phyloP scores from a whole-genome alignment of 202 grass and related monocot genomes.

The Setaria italica region DNA sequence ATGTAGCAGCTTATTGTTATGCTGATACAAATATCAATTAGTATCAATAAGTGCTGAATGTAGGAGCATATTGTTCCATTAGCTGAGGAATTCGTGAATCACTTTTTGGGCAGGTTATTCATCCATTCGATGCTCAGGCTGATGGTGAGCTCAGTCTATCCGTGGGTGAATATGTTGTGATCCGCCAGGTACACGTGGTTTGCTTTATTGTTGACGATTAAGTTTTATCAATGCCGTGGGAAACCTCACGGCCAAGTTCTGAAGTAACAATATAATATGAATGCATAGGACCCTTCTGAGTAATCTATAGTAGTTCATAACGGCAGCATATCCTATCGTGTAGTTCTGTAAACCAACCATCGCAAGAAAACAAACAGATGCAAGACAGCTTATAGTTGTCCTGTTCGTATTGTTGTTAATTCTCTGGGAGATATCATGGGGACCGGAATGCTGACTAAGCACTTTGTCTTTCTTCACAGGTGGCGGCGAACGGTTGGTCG shows the following conservation, averaged over 20 bases:
- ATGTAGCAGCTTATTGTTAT: not conserved
- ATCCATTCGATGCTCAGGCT: conserved; percentile 87
- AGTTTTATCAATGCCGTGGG: not conserved
- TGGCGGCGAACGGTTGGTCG: conserved; percentile 82
- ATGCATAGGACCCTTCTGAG: conserved; percentile 24
- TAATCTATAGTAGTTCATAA: conserved; percentile 15
- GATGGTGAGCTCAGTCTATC: conserved; percentile 89
- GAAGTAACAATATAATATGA: conserved; percentile 20
- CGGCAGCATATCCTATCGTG: not conserved
- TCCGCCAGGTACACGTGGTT: conserved; percentile 76
- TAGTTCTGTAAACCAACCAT: conserved; percentile 35
- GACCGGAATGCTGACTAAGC: conserved; percentile 36
- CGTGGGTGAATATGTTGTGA: conserved; percentile 80
- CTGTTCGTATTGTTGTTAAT: conserved; percentile 25
- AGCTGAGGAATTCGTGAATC: conserved; percentile 35
- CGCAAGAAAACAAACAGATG: conserved; percentile 16
- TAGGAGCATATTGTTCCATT: not conserved
- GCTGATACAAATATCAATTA: not conserved
- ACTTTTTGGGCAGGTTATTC: conserved; percentile 68
- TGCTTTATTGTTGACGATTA: not conserved
- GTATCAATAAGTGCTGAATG: conserved; percentile 6
- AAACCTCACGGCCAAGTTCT: conserved; percentile 6
- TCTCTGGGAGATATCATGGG: conserved; percentile 34
- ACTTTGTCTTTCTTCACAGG: conserved; percentile 59
- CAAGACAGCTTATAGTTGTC: conserved; percentile 32